Conservation (phyloP, 208 protist species). For the Wallacemonas sp. region DNA sequence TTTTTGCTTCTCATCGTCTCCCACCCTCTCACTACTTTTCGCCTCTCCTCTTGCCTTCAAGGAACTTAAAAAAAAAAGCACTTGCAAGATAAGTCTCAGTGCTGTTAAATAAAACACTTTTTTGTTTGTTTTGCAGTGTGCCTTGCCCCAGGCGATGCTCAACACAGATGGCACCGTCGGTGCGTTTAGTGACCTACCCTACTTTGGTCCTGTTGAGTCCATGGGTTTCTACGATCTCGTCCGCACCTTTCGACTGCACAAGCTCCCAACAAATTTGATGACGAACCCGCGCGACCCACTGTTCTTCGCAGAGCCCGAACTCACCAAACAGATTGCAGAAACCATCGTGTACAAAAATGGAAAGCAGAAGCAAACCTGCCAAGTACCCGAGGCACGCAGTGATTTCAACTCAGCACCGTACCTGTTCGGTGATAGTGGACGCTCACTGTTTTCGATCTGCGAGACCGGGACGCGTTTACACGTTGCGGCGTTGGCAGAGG, state of each 20-base stretch:
- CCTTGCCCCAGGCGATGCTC: too few species aligned
- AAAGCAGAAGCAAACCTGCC: slow-evolving; percentile 9
- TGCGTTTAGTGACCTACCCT: slow-evolving; percentile 74
- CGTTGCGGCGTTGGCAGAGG: neutral
- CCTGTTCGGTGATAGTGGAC: slow-evolving; percentile 1
- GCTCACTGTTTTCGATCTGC: slow-evolving; percentile 5
- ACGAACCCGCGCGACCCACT: slow-evolving; percentile 25
- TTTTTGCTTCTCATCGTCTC: neutral
- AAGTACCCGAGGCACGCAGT: slow-evolving; percentile 7
- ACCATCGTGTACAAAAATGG: slow-evolving; percentile 9
- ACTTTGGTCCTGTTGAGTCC: slow-evolving; percentile 63
- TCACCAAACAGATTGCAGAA: neutral
- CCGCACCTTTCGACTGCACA: slow-evolving; percentile 48
- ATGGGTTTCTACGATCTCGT: slow-evolving; percentile 65
- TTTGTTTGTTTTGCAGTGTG: too few species aligned
- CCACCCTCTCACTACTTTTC: too few species aligned
- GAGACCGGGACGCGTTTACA: neutral
- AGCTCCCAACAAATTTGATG: slow-evolving; percentile 57
- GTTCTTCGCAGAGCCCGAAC: slow-evolving; percentile 49
- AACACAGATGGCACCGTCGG: slow-evolving; percentile 44
- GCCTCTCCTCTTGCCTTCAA: neutral
- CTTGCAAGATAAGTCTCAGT: neutral
- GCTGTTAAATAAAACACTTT: neutral
- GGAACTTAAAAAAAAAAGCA: neutral
- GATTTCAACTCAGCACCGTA: slow-evolving; percentile 3